Conservation (phyloP, 202 grass and related monocot genomes). For the Elaeis oleifera region DNA sequence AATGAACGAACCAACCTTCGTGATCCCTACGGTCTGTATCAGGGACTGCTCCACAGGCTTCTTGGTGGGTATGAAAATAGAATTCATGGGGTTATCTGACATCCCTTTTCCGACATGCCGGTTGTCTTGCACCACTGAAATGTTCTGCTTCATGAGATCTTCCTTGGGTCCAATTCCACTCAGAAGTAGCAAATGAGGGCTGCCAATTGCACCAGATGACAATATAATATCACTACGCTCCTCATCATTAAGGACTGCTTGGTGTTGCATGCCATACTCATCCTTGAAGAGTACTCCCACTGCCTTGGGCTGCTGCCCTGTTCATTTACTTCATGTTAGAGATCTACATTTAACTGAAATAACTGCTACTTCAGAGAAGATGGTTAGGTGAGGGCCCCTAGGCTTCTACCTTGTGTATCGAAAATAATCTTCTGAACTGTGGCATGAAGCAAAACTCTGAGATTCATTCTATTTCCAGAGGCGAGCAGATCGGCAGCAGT, state of each 20-base stretch:
- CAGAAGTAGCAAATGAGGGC: slow-evolving; percentile 73
- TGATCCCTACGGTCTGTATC: slow-evolving; percentile 95
- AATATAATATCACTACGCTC: slow-evolving; percentile 58
- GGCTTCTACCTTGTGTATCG: slow-evolving; percentile 22
- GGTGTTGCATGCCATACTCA: slow-evolving; percentile 60
- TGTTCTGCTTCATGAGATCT: slow-evolving; percentile 60
- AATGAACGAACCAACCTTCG: slow-evolving; percentile 76
- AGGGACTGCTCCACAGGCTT: slow-evolving; percentile 75
- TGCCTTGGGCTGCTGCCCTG: slow-evolving; percentile 54
- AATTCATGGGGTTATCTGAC: slow-evolving; percentile 99
- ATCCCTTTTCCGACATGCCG: slow-evolving; percentile 77
- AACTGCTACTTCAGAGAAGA: background rate
- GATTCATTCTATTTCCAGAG: slow-evolving; percentile 54
- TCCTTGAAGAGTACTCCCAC: slow-evolving; percentile 72
- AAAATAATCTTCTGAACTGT: slow-evolving; percentile 78
- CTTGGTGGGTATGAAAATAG: slow-evolving; percentile 91
- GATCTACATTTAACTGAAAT: background rate
- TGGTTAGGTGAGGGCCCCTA: too few relatives aligned
- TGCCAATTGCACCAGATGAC: slow-evolving; percentile 73
- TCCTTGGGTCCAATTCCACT: slow-evolving; percentile 88
- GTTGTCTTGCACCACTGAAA: slow-evolving; percentile 64
- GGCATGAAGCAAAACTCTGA: slow-evolving; percentile 76
- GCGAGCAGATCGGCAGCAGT: slow-evolving; percentile 88
- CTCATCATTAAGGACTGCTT: slow-evolving; percentile 45
- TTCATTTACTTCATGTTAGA: background rate